Evolutionary conservation across 2,329 filamentous ascomycete species (phyloP).

Genomic region (Aspergillus sp.): DNA sequence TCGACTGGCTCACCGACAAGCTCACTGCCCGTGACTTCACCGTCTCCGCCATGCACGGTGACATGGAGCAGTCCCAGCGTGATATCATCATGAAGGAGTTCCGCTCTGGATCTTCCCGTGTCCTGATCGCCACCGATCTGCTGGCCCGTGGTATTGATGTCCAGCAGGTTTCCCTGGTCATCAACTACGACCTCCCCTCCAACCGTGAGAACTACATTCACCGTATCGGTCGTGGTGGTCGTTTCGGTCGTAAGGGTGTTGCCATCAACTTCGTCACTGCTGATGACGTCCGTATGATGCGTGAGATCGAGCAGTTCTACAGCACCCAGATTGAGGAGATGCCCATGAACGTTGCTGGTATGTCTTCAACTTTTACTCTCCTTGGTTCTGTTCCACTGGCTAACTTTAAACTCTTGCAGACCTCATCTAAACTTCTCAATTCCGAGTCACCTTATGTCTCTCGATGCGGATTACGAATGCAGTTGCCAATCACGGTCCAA

Average conservation of each 20-base stretch:
- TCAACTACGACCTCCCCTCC: constrained; percentile 99
- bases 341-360: constrained; percentile 85
- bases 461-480: constrained; percentile 39
- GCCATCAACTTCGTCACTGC: constrained; percentile 99
- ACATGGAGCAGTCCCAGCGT: constrained; percentile 98
- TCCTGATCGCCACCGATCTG: constrained; percentile 96
- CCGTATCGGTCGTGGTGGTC: constrained; percentile 98
- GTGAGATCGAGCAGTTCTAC: constrained; percentile 99
- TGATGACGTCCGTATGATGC: constrained; percentile 99
- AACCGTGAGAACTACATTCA: constrained; percentile 99
- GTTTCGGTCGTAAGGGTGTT: constrained; percentile 99
- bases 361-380: constrained; percentile 29
- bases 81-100: constrained; percentile 99
- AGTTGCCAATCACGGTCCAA: constrained; percentile 31
- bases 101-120: constrained; percentile 96
- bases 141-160: constrained; percentile 99
- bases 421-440: constrained; percentile 43
- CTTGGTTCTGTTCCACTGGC: constrained; percentile 10
- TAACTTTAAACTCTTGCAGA: constrained; percentile 25
- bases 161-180: constrained; percentile 98
- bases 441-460: constrained; percentile 28
- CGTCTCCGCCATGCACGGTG: constrained; percentile 99
- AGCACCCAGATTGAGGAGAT: constrained; percentile 99
- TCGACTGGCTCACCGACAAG: constrained; percentile 99
- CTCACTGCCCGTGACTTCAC: constrained; percentile 98